Percentiles rank a stretch among this genome's conserved stretches.
Evolutionary conservation across 352 stramenopile species (phyloP).

Genomic region (Phytophthora fragariae): DNA sequence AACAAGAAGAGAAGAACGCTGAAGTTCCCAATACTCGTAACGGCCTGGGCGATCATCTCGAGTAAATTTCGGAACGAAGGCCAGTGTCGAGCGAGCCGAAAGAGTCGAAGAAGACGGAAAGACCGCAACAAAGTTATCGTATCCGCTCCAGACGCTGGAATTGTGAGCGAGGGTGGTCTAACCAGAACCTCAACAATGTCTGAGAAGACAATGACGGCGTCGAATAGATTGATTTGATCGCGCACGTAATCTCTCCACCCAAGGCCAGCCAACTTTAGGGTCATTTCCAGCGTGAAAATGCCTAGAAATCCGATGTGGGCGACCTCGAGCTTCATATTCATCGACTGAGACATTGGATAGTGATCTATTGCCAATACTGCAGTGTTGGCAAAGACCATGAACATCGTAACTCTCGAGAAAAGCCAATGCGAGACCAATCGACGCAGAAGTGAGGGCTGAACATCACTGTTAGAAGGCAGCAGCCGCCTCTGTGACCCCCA

Average conservation of each 20-base stretch:
- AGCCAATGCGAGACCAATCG: conserved; percentile 51
- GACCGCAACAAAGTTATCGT: conserved; percentile 79
- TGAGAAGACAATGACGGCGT: conserved; percentile 74
- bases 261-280: conserved; percentile 83
- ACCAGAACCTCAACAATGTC: conserved; percentile 64
- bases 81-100: conserved; percentile 95
- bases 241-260: conserved; percentile 64
- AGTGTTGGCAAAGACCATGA: conserved; percentile 83
- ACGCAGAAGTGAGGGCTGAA: conserved; percentile 25
- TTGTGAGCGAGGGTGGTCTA: conserved; percentile 62
- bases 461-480: conserved; percentile 21
- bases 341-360: conserved; percentile 61
- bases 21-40: conserved; percentile 94
- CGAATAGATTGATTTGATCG: conserved; percentile 84
- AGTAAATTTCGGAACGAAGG: conserved; percentile 89
- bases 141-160: conserved; percentile 44
- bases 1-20: conserved; percentile 93
- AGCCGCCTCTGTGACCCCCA: not conserved
- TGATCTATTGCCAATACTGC: conserved; percentile 78
- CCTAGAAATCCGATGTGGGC: conserved; percentile 74
- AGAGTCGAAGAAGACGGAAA: conserved; percentile 90
- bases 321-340: conserved; percentile 61
- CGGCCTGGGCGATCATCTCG: conserved; percentile 79
- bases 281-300: conserved; percentile 65
- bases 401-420: conserved; percentile 60